A percentile compares a stretch with the other conserved stretches of the same genome.
Conservation (phyloP, 192 early-diverging fungal species). For the Rhizophagus sp. region DNA sequence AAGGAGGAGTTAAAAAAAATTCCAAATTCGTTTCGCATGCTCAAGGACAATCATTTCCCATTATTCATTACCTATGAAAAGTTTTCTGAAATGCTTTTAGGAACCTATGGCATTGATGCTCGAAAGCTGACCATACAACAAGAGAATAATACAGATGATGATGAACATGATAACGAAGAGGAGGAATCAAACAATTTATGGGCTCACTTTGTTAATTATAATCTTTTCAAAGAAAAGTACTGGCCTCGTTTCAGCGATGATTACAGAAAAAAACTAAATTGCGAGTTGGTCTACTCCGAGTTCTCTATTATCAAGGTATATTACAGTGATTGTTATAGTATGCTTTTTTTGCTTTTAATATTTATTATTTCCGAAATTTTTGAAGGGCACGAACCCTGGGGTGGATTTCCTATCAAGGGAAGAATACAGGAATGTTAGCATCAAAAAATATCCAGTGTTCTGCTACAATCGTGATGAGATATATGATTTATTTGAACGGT, state of each 20-base stretch:
- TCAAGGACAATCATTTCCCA: constrained; percentile 20
- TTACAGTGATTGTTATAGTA: not conserved
- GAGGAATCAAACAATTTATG: not conserved
- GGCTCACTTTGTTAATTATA: constrained; percentile 22
- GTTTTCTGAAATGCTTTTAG: constrained; percentile 8
- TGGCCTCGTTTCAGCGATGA: constrained; percentile 5
- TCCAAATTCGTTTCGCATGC: constrained; percentile 19
- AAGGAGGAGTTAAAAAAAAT: not conserved
- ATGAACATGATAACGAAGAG: not conserved
- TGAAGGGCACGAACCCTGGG: not conserved
- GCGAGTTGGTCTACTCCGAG: constrained; percentile 13
- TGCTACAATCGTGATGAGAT: constrained; percentile 7
- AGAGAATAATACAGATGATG: not conserved
- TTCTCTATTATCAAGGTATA: constrained; percentile 25
- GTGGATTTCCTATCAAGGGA: constrained; percentile 7
- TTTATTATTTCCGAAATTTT: not conserved
- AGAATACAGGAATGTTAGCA: not conserved
- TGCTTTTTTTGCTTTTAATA: too few species aligned
- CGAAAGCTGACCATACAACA: not conserved
- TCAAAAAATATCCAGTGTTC: constrained; percentile 16
- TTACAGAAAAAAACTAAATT: not conserved
- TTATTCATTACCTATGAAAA: constrained; percentile 24
- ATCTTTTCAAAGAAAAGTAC: not conserved
- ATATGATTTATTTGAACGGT: constrained; percentile 25
- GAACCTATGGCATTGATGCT: constrained; percentile 19